Evolutionary conservation across 2,329 filamentous ascomycete species (phyloP).

Genomic region (Claviceps sp.): DNA sequence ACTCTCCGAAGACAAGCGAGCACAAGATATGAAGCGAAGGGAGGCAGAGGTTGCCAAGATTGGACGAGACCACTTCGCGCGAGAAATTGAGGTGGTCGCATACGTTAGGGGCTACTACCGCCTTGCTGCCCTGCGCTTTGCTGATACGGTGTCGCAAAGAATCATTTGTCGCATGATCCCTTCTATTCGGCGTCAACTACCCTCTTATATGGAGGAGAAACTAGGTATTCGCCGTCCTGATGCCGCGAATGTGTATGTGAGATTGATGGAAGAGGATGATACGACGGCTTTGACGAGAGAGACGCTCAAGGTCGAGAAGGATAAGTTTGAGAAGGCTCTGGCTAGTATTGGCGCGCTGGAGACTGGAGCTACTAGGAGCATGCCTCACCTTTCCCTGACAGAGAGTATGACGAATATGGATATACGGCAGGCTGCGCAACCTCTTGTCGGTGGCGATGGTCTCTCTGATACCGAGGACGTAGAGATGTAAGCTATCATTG

Average conservation of each 20-base stretch:
- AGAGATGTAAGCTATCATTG: not conserved
- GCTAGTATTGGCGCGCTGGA: constrained; percentile 31
- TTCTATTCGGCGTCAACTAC: constrained; percentile 25
- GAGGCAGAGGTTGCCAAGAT: constrained; percentile 32
- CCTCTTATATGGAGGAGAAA: constrained; percentile 28
- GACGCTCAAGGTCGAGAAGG: constrained; percentile 27
- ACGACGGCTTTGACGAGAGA: constrained; percentile 27
- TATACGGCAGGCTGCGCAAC: constrained; percentile 5
- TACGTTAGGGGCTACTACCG: constrained; percentile 57
- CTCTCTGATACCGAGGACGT: constrained; percentile 1
- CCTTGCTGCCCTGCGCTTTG: constrained; percentile 50
- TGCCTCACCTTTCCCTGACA: constrained; percentile 3
- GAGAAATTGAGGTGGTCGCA: constrained; percentile 48
- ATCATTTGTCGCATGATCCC: constrained; percentile 37
- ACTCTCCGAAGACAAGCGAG: constrained; percentile 34
- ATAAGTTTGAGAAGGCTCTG: constrained; percentile 34
- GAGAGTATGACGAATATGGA: constrained; percentile 10
- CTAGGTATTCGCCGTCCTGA: constrained; percentile 25
- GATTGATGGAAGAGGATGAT: constrained; percentile 36
- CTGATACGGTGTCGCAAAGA: constrained; percentile 38
- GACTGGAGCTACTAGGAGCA: constrained; percentile 13
- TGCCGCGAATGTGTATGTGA: constrained; percentile 20
- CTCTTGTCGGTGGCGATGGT: not conserved
- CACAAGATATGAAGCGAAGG: constrained; percentile 29
- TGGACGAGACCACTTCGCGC: constrained; percentile 41